Evolutionary conservation across 1,284 basidiomycete genomes (phyloP).

Genomic region (Ganoderma meredithae): DNA sequence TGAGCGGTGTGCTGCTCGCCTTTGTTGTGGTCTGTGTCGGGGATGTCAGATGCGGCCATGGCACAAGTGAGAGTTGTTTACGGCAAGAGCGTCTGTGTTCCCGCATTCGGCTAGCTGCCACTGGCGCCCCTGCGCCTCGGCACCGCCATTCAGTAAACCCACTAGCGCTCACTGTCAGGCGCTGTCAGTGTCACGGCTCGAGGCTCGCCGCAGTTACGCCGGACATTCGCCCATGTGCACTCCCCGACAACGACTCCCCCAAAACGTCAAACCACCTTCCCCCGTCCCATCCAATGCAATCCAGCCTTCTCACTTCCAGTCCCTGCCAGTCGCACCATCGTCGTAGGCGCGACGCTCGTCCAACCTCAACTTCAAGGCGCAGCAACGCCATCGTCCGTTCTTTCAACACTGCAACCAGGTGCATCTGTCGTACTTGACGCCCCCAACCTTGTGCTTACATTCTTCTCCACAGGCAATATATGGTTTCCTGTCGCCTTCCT

Average conservation of each 20-base stretch:
- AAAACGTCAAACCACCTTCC: not conserved
- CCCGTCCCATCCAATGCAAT: not conserved
- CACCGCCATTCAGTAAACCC: not conserved
- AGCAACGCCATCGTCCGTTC: not conserved
- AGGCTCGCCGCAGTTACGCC: not conserved
- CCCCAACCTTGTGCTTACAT: not conserved
- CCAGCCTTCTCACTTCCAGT: not conserved
- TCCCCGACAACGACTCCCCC: not conserved
- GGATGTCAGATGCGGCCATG: conserved; percentile 12
- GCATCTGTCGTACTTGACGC: not conserved
- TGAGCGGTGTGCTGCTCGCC: conserved; percentile 27
- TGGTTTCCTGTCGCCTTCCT: not conserved
- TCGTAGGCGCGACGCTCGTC: not conserved
- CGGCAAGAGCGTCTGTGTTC: not conserved
- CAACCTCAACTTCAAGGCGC: not conserved
- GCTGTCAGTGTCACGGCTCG: too few relatives aligned
- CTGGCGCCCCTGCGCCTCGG: not conserved
- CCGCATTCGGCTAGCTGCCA: not conserved
- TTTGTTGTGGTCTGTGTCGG: conserved; percentile 26
- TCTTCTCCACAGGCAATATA: not conserved
- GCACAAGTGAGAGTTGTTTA: conserved; percentile 1
- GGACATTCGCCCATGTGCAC: not conserved
- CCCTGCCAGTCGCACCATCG: not conserved
- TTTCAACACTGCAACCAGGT: not conserved
- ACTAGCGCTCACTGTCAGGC: not conserved